phyloP scores from a whole-genome alignment of 768 basidiomycete species.

The Agaricus blazei region DNA sequence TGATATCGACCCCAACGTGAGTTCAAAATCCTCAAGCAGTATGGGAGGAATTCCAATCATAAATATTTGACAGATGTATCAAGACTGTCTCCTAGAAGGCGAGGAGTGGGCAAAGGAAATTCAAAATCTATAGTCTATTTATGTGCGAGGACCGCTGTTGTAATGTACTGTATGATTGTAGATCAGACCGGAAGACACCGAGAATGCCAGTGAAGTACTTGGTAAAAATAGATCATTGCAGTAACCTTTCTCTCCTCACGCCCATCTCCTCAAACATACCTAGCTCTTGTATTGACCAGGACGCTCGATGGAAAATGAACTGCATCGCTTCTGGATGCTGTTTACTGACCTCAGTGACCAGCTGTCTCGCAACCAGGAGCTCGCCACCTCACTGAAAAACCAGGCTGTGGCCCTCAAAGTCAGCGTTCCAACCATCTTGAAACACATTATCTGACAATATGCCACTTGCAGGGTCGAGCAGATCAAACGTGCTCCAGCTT shows the following conservation, averaged over 20 bases:
- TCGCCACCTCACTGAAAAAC: slow-evolving; percentile 60
- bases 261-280: neutral
- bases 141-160: too few species aligned
- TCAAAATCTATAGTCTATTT: slow-evolving; percentile 16
- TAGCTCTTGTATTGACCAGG: neutral
- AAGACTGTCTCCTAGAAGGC: slow-evolving; percentile 31
- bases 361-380: slow-evolving; percentile 75
- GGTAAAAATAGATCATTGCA: neutral
- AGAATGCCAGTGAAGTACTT: neutral
- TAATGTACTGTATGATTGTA: too few species aligned
- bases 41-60: neutral
- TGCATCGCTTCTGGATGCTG: slow-evolving; percentile 73
- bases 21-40: neutral
- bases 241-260: neutral
- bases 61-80: slow-evolving; percentile 21
- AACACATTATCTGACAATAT: slow-evolving; percentile 4
- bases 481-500: slow-evolving; percentile 67
- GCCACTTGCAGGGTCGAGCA: slow-evolving; percentile 60
- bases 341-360: slow-evolving; percentile 81
- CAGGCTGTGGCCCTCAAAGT: slow-evolving; percentile 78
- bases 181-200: neutral
- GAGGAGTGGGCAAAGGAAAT: slow-evolving; percentile 27
- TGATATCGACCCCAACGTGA: slow-evolving; percentile 18
- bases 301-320: slow-evolving; percentile 56
- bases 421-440: slow-evolving; percentile 11